Evolutionary conservation across 768 basidiomycete genomes (phyloP), one percentile per base, ranked within the genome.

Genomic region (Psilocybe cyanescens): DNA sequence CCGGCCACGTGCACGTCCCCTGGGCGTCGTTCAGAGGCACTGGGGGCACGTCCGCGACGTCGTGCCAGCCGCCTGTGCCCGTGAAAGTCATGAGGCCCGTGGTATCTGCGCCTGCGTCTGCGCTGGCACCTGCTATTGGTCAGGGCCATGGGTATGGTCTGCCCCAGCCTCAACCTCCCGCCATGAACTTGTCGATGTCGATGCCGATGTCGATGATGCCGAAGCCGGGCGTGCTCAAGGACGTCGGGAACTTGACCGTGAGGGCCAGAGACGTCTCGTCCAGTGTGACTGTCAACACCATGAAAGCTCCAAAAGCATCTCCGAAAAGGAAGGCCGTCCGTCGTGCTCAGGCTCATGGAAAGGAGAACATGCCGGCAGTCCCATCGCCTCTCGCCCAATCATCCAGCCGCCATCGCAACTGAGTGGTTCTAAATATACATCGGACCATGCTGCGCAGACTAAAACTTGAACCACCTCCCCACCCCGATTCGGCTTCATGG

Each of bases 1-100:
- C 69, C 16, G 69, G 66, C 16, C 69, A 70, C 45, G 58, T 72
- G 5, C 63, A 67, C 33, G 67, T 72, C 8, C 69, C 67, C 3
- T 72, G 71, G 71, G 69, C 66, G 1, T 64, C 66, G 1, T 63
- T 44, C 50, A 66, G 45, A 4, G 47, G 47, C 35, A 31, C 39
- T 2, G 24, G 24, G 24, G 58, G 54, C 19, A 52, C 47, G 49
- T 47, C 64, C 14, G 37, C 8, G 7, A 8, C 37, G 14, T 14
- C 24, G 24, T 24, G 24, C 24, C 24, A 44, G n/a, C 65, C 29
- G 16, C 68, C 67, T 31, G 48, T 58, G 2, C 62, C 65, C 5
- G 61, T 66, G 16, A 69, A 68, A 46, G 61, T 63, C 29, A 35
- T 53, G 33, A 59, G 56, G 44, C 61, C 66, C 6, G 46, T 37